Percentiles rank a stretch among this genome's conserved stretches.
phyloP scores from a whole-genome alignment of 345 rosid genomes.

The Angophora floribunda region DNA sequence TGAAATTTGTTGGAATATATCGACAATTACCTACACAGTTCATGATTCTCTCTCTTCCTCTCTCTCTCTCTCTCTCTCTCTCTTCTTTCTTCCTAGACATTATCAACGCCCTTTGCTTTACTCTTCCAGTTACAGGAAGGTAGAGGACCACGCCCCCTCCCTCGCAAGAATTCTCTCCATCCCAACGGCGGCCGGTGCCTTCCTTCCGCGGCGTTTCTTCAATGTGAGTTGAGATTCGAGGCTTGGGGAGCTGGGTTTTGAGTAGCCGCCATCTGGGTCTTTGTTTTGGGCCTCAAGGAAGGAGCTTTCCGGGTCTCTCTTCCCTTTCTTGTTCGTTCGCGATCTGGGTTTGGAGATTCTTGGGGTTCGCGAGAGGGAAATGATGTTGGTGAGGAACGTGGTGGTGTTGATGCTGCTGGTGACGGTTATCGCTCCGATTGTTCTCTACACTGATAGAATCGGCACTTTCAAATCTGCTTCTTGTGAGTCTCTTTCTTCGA shows the following conservation, averaged over 20 bases:
- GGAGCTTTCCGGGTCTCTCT: neutral
- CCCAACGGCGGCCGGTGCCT: neutral
- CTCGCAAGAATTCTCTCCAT: neutral
- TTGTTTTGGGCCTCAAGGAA: neutral
- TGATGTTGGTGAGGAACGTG: slow-evolving; percentile 55
- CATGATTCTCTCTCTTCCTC: neutral
- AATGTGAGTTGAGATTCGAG: neutral
- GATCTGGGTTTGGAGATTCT: neutral
- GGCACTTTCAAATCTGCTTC: slow-evolving; percentile 39
- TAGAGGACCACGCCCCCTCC: neutral
- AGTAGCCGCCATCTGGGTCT: neutral
- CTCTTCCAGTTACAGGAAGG: neutral
- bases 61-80: neutral
- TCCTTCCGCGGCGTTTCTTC: neutral
- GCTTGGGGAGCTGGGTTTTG: neutral
- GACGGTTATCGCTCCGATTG: slow-evolving; percentile 74
- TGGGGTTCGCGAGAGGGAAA: neutral
- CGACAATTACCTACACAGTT: neutral
- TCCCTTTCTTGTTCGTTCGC: neutral
- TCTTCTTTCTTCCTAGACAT: neutral
- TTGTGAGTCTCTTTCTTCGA: slow-evolving; percentile 5
- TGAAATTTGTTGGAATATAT: neutral
- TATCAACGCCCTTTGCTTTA: neutral
- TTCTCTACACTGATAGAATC: slow-evolving; percentile 55
- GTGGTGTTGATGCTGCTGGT: slow-evolving; percentile 55